These are phyloP conservation scores for Candida sakaeoensis DNA, from an alignment of 805 yeast species.

Conservation along the genomic window DNA sequence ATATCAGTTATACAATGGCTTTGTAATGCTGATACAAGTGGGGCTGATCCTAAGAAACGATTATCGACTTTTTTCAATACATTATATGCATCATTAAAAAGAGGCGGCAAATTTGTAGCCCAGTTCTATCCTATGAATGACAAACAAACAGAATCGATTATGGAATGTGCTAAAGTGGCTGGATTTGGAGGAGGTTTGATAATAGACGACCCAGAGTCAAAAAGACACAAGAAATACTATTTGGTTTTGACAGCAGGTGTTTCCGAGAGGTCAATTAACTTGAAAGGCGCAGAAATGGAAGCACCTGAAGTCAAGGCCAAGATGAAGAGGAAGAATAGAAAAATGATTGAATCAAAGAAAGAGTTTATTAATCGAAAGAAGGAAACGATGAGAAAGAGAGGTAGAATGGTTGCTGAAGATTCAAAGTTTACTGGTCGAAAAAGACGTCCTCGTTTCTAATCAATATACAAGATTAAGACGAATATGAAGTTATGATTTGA, in stretches of 20 bases:
- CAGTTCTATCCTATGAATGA: slow-evolving; percentile 96
- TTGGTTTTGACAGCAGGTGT: slow-evolving; percentile 85
- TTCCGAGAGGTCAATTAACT: slow-evolving; percentile 68
- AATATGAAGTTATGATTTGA: not conserved
- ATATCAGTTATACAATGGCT: slow-evolving; percentile 97
- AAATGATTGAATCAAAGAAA: slow-evolving; percentile 67
- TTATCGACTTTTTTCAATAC: slow-evolving; percentile 81
- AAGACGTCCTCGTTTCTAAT: slow-evolving; percentile 41
- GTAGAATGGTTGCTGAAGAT: slow-evolving; percentile 83
- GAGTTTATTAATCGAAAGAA: slow-evolving; percentile 87
- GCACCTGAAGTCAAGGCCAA: slow-evolving; percentile 44
- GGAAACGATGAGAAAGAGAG: slow-evolving; percentile 87
- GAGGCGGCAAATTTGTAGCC: slow-evolving; percentile 97
- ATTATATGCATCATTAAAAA: slow-evolving; percentile 74
- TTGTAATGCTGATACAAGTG: slow-evolving; percentile 87
- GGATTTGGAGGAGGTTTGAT: slow-evolving; percentile 97
- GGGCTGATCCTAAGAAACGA: slow-evolving; percentile 80
- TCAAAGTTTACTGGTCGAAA: slow-evolving; percentile 87
- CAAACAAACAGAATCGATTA: slow-evolving; percentile 71
- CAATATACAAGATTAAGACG: not conserved
- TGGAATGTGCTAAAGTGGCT: slow-evolving; percentile 83
- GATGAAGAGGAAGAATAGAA: slow-evolving; percentile 34
- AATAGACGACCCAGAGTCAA: slow-evolving; percentile 89
- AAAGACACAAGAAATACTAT: slow-evolving; percentile 86
- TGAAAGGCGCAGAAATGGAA: slow-evolving; percentile 80